Evolutionary conservation across 345 rosid genomes (phyloP), one percentile per base, ranked within the genome.

Genomic region (Aurinia saxatilis): DNA sequence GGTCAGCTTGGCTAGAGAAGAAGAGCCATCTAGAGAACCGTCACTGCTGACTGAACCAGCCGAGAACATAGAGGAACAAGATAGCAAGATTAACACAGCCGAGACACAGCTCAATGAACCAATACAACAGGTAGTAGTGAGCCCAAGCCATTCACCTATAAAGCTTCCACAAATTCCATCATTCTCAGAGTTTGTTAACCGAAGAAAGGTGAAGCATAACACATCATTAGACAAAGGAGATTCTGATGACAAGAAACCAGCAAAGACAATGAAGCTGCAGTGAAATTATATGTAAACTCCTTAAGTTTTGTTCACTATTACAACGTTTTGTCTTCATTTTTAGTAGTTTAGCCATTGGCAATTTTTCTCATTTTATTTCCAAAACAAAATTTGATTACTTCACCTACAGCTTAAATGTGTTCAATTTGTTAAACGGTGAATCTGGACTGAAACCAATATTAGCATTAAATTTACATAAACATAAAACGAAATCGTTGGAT

Each of bases 181-280:
- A 16, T 86, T 91, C 75, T 81, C 96, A 0, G 88, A 86, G 71
- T 88, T 88, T 69, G 83, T 79, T 13, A 86, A 84, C 76, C 66
- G 72, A 47, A 59, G 50, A 71, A 82, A 77, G 63, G 42, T 23
- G 59, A 29, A 59, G 61, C 77, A n/a, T 46, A 67, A 57, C 72
- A 19, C 50, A 50, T 40, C 77, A 67, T 65, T 70, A 0, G 65
- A 37, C n/a, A 67, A n/a, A n/a, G n/a, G n/a, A n/a, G 51, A 42
- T 41, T 48, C 13, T 56, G 71, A 6, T 8, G 77, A 75, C 10
- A 78, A 55, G 56, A 79, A 63, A 65, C 45, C 39, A 7, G 71
- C 81, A 29, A 90, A 90, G 84, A 77, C 75, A 63, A 63, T 60
- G 80, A 87, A 79, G 81, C 55, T 87, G 65, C 76, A 64, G 27